Base-by-base conservation (phyloP, 1,284 basidiomycete genomes). In the Moesziomyces antarcticus region DNA sequence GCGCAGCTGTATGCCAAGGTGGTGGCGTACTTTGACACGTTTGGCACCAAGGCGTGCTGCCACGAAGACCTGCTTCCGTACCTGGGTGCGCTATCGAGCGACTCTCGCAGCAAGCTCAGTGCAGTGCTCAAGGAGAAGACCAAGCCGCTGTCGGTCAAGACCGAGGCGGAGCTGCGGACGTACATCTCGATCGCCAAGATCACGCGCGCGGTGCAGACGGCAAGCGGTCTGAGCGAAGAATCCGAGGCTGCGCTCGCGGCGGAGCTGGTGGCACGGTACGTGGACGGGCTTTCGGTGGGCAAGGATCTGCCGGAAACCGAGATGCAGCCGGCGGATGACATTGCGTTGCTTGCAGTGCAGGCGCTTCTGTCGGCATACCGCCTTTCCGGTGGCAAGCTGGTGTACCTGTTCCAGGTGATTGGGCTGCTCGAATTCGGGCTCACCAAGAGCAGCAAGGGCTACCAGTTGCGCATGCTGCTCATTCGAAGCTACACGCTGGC, bases 321-420 rank as follows among this genome's bases (percentile, higher is more conserved):
- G 76, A 87, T 94, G 47, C 94, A 96, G 78, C 92, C 91, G 18
- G 91, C 89, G 3, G 94, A 96, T 78, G 94, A 95, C 77, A 87
- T 95, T 30, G 90, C 88, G 10, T 86, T 94, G 25, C 86, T 96
- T 14, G 89, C 90, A 6, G 90, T 87, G 1, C 91, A 91, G 76
- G 88, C 88, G 2, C 87, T 90, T 56, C 87, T 93, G 49, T 88
- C 87, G 65, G 85, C 90, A 5, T 69, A 55, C 41, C 3, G 9
- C n/a, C 57, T 75, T 2, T 67, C 62, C 6, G 21, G 22, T 3
- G 56, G 57, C 24, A 41, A 54, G 24, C 45, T 54, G 25, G 35
- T 11, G 6, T 54, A 61, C n/a, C 48, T 68, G 37, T 45, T 64
- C 10, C 59, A 65, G 30, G 46, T 50, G 9, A 61, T 68, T 35